These are phyloP conservation scores for Globisporangium emineosum DNA, from an alignment of 352 stramenopile species.

Conservation along the genomic window DNA sequence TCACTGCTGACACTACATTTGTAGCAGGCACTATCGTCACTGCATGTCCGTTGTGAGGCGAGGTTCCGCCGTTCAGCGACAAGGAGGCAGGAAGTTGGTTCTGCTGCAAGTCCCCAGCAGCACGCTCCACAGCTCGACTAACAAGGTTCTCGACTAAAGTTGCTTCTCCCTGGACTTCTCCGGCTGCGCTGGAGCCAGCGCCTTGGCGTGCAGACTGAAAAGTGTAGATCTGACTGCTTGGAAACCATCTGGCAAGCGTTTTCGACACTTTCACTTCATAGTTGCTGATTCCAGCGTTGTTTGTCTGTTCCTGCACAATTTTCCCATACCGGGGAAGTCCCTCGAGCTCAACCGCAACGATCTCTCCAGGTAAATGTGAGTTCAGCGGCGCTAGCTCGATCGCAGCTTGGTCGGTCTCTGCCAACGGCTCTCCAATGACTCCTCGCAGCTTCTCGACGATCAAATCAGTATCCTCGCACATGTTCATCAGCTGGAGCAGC, in stretches of 20 bases:
- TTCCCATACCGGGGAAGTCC: conserved; percentile 59
- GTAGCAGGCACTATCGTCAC: conserved; percentile 23
- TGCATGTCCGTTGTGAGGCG: neutral
- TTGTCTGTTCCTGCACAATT: conserved; percentile 40
- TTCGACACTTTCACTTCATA: conserved; percentile 66
- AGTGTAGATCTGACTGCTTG: conserved; percentile 65
- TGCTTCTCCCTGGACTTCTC: neutral
- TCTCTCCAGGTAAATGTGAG: conserved; percentile 64
- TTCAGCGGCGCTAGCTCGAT: conserved; percentile 64
- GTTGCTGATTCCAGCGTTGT: conserved; percentile 35
- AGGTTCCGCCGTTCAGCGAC: neutral
- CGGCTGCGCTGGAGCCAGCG: neutral
- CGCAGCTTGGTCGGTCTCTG: conserved; percentile 35
- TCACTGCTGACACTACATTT: conserved; percentile 72
- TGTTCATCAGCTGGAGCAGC: conserved; percentile 53
- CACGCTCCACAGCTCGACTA: neutral
- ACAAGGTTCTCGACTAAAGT: neutral
- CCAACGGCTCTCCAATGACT: conserved; percentile 46
- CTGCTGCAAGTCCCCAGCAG: neutral
- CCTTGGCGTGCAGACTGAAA: conserved; percentile 52
- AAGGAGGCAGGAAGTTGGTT: conserved; percentile 18
- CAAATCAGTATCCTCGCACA: conserved; percentile 57
- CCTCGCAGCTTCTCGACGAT: conserved; percentile 73
- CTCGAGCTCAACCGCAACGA: conserved; percentile 56
- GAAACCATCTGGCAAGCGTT: conserved; percentile 31